A percentile compares a stretch with the other conserved stretches of the same genome.
phyloP scores from a whole-genome alignment of 2,329 filamentous ascomycete species.

The Venturia asperata region DNA sequence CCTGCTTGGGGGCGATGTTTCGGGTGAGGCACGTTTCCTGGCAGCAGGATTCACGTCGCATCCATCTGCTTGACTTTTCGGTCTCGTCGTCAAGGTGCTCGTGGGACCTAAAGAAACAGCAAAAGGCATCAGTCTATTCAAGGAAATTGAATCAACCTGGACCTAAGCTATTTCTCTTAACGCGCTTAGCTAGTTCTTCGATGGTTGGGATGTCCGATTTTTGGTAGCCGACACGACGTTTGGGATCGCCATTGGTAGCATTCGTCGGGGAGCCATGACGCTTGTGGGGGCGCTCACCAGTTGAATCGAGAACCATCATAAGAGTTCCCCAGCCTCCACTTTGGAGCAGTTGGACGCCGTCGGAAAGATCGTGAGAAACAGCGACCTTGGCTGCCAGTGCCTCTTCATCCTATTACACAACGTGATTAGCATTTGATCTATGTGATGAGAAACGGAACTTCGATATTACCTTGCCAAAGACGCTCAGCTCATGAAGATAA shows the following conservation, averaged over 20 bases:
- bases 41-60: not conserved
- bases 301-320: slow-evolving; percentile 86
- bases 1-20: not conserved
- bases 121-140: slow-evolving; percentile 14
- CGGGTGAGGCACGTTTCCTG: not conserved
- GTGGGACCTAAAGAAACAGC: slow-evolving; percentile 13
- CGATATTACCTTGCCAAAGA: slow-evolving; percentile 68
- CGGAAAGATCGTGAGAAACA: slow-evolving; percentile 68
- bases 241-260: slow-evolving; percentile 31
- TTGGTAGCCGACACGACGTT: slow-evolving; percentile 26
- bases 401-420: slow-evolving; percentile 68
- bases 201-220: slow-evolving; percentile 36
- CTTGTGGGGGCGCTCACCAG: slow-evolving; percentile 92
- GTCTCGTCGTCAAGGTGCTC: slow-evolving; percentile 4
- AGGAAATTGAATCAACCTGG: slow-evolving; percentile 9
- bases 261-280: slow-evolving; percentile 36
- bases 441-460: slow-evolving; percentile 8
- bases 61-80: not conserved
- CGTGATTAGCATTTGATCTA: slow-evolving; percentile 20
- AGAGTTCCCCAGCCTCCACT: slow-evolving; percentile 91
- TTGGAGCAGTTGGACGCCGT: slow-evolving; percentile 75
- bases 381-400: slow-evolving; percentile 78
- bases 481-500: slow-evolving; percentile 72
- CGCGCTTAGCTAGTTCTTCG: slow-evolving; percentile 58
- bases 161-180: slow-evolving; percentile 54